Evolutionary conservation across 805 yeast genomes (phyloP), one percentile per base, ranked within the genome.

Genomic region (Candida morakotiae): DNA sequence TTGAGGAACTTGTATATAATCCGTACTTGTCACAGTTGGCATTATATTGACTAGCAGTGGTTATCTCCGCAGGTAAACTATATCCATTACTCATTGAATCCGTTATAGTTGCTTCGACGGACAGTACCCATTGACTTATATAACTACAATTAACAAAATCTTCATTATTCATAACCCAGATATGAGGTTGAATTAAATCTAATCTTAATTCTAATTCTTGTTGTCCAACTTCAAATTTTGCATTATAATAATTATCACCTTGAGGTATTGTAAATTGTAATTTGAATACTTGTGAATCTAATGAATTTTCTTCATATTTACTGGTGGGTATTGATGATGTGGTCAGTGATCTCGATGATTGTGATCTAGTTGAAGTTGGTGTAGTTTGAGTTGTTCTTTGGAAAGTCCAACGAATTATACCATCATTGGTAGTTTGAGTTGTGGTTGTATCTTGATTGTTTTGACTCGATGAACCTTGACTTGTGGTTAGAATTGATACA

Each of bases 101-200:
- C 10, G 37, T 13, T 9, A 28, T 21, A 7, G 27, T 17, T 1
- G 35, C 11, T 18, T 30, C 41, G 28, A 46, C 50, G 7, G 48
- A 43, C 10, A 37, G 20, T 40, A 43, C 49, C 60, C 58, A 59
- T 1, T 18, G 20, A 31, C 35, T 30, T 8, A 58, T 31, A 15
- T 45, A 47, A 9, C 38, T 30, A 42, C 71, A 67, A 28, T 49
- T 48, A 26, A 46, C 41, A 31, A 62, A 42, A 3, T 35, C 31
- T 11, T 52, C 35, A 5, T 52, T 57, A 37, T 62, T 50, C 45
- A 66, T 44, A 14, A 61, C 62, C 71, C 71, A 67, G 2, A 63
- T 28, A 13, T 65, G 64, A 5, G 67, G 66, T 46, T 61, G 71
- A n/a, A 56, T 16, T 15, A 56, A 21, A 43, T 66, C 72, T 25